These are phyloP conservation scores for Rhodotorula babjevae DNA, from an alignment of 768 basidiomycete species.

Conservation along the genomic window DNA sequence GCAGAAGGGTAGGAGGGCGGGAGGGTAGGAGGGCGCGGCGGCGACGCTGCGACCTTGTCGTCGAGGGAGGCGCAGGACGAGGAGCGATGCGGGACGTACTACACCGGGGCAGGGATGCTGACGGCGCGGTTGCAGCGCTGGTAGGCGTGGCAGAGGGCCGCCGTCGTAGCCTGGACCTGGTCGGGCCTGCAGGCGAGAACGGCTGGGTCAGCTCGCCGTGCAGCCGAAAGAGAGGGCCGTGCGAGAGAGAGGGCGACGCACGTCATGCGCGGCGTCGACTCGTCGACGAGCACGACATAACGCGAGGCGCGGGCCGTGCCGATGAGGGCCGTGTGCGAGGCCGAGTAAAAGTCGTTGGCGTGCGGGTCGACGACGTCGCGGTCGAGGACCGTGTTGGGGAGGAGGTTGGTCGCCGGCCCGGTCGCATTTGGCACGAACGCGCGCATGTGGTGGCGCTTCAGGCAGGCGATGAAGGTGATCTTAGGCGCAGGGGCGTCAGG, in stretches of 20 bases:
- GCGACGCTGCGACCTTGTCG: no score
- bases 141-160: slow-evolving; percentile 6
- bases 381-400: slow-evolving; percentile 22
- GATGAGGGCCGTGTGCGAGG: slow-evolving; percentile 7
- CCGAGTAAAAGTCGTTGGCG: slow-evolving; percentile 5
- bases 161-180: slow-evolving; percentile 2
- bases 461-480: slow-evolving; percentile 12
- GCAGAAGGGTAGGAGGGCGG: no score
- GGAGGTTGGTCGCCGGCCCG: background rate
- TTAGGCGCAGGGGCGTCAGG: background rate
- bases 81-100: slow-evolving; percentile 4
- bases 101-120: slow-evolving; percentile 23
- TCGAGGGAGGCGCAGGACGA: background rate
- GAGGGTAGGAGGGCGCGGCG: no score
- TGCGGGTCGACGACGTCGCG: slow-evolving; percentile 1
- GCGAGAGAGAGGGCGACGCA: background rate
- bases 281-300: slow-evolving; percentile 24
- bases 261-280: background rate
- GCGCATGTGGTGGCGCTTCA: slow-evolving; percentile 30
- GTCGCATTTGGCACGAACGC: background rate
- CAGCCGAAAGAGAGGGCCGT: no score
- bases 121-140: slow-evolving; percentile 33
- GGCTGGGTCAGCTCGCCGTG: background rate
- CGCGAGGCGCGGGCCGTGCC: slow-evolving; percentile 21
- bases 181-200: background rate